phyloP scores from a whole-genome alignment of 1,139 yeast genomes.

The Magnusiomyces ingens region DNA sequence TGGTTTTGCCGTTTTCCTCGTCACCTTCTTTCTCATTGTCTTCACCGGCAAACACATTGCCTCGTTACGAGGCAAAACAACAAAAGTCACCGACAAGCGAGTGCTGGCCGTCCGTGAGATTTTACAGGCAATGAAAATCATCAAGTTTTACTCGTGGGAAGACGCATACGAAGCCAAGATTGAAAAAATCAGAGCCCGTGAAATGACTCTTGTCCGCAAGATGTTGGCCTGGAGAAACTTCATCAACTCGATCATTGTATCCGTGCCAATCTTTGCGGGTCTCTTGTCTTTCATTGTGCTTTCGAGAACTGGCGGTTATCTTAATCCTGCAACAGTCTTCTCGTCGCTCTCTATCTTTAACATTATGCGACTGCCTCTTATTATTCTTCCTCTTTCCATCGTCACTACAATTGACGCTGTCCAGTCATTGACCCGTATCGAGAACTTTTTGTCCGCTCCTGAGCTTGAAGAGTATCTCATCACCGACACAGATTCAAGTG shows the following conservation, averaged over 20 bases:
- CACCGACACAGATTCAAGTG: conserved; percentile 31
- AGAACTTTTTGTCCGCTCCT: conserved; percentile 44
- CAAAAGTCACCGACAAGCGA: conserved; percentile 49
- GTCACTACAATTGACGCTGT: conserved; percentile 64
- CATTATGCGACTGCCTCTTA: conserved; percentile 59
- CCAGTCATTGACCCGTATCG: conserved; percentile 55
- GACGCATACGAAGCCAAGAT: conserved; percentile 46
- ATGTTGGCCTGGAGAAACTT: conserved; percentile 39
- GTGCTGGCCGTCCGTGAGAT: conserved; percentile 59
- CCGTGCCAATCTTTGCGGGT: conserved; percentile 61
- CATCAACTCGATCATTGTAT: conserved; percentile 55
- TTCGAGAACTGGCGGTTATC: conserved; percentile 49
- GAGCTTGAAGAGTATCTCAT: conserved; percentile 33
- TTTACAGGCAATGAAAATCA: conserved; percentile 56
- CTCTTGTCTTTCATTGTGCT: conserved; percentile 67
- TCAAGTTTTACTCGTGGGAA: conserved; percentile 76
- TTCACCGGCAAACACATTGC: conserved; percentile 38
- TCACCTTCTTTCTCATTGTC: conserved; percentile 27
- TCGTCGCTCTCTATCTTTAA: conserved; percentile 74
- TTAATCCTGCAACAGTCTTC: conserved; percentile 66
- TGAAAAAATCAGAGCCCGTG: conserved; percentile 42
- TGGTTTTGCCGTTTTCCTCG: conserved; percentile 47
- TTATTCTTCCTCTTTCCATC: conserved; percentile 60
- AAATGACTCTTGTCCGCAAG: conserved; percentile 32
- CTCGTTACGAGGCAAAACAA: conserved; percentile 39